Evolutionary conservation across 768 basidiomycete species (phyloP), one percentile per base, ranked within the genome.

Genomic region (Coprinopsis marcescibilis): DNA sequence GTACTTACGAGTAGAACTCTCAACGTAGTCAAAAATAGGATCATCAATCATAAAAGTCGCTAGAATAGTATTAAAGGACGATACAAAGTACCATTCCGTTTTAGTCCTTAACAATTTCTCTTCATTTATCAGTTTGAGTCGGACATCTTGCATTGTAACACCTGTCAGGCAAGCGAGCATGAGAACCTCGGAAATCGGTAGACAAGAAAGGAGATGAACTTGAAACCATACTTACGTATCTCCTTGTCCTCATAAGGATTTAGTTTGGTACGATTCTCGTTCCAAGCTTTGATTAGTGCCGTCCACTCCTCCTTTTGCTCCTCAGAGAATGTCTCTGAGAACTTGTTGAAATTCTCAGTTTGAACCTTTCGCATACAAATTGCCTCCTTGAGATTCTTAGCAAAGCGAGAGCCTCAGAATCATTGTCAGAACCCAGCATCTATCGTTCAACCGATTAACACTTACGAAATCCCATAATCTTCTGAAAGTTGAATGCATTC

Each of bases 401-500:
- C 23, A 23, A 46, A 20, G 15, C 10, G 45, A 4, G 36, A 24
- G 20, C 36, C 36, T 38, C 46, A 43, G 20, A 39, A 17, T 8
- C 7, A 4, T 14, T 12, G 38, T 10, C 26, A n/a, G 15, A 43
- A 19, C 29, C n/a, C 46, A 26, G 14, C 17, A 23, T 25, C 12
- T 19, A n/a, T n/a, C n/a, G n/a, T n/a, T n/a, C n/a, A n/a, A 27
- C 19, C 11, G 15, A 13, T 19, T 21, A 27, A 30, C n/a, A 39
- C 49, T 32, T 38, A 52, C 49, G 33, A 19, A 68, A 26, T 13
- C 44, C 37, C 2, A 55, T 27, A 0, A 53, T 38, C 39, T 65
- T 66, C 15, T 45, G 42, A 59, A 61, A 65, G 34, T 66, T 66
- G 35, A 50, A 55, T 23, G 55, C 51, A 0, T 49, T 54, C 43